Evolutionary conservation across 164 flowering plant species (phyloP), one percentile per base, ranked within the genome.

Genomic region (Vitis rotundifolia): DNA sequence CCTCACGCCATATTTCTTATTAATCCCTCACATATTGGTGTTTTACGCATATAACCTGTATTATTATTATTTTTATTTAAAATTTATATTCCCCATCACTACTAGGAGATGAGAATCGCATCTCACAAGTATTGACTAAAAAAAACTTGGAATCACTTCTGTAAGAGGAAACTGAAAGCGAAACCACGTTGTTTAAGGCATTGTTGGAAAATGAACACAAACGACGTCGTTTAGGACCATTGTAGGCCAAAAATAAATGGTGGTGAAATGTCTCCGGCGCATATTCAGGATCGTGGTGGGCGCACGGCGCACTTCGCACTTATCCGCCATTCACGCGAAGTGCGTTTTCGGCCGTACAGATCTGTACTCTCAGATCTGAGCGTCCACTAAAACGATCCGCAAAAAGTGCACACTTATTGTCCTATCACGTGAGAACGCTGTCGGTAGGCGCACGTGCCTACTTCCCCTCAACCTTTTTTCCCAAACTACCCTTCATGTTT

Each of bases 401-500:
- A 14, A n/a, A 15, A 44, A 18, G 4, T 59, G 50, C 67, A 16
- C 6, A 7, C 9, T 9, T 57, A 31, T 56, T 44, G 31, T 44
- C 11, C 49, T 60, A 18, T 68, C 73, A 72, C 80, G 80, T 73
- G 73, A 61, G n/a, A 64, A 15, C 15, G 11, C 49, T 64, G 76
- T 76, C 76, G 76, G 76, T 76, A 69, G 47, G 16, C 8, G 14
- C 19, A n/a, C 16, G 8, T 13, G 50, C 31, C 58, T 22, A 11
- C 59, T 53, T 0, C 15, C 16, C 9, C 15, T 53, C 10, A 11
- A 9, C 56, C 28, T 54, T 0, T 0, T 1, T 64, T 15, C 70
- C 73, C 11, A 48, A 19, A 53, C 22, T 63, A 50, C 73, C 73
- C 73, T 69, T 59, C 8, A 1, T 7, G 3, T 15, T 62, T 62